Base-by-base conservation (phyloP, 2,329 filamentous ascomycete genomes). In the Fusarium verticillioides region DNA sequence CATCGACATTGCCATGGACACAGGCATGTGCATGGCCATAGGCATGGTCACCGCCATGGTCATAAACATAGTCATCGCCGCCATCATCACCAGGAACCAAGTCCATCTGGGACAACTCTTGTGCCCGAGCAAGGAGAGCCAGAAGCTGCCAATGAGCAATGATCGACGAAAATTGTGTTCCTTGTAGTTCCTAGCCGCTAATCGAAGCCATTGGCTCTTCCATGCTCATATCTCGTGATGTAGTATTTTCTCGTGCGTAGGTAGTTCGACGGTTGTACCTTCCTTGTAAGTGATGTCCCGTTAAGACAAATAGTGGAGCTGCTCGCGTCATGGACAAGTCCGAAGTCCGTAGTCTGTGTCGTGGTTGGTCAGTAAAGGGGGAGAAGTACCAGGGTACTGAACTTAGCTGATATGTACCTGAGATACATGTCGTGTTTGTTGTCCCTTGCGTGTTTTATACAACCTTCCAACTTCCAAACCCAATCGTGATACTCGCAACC, bases 271-370 rank as follows among this genome's bases (percentile, higher is more conserved):
- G 52, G 30, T 36, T 54, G 46, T 49, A 32, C 53, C 65, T 65
- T 59, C 30, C 46, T 30, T 28, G 11, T 34, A 12, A 52, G 44
- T 26, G 12, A 13, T 36, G 62, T 63, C 26, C 34, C 37, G 42
- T 67, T 52, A 13, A 58, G 60, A 58, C 40, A 49, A 73, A 70
- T 56, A 69, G 70, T 74, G 70, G 70, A 74, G 70, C 69, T 73
- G 30, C 32, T 72, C 57, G 54, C 70, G 70, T 74, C 70, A 74
- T 74, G 66, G 70, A 71, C 56, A 71, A 47, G 63, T 69, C 69
- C 68, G 68, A 70, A 13, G 68, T 67, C 68, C 67, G 49, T 72
- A 50, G 46, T 70, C 46, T 69, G 19, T 49, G 32, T 58, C 50
- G 49, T 71, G 67, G 65, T 69, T 63, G 60, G 60, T 52, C 50